These are phyloP conservation scores for Flueggea neowawraea DNA, from an alignment of 441 rosid genomes.

Conservation along the genomic window DNA sequence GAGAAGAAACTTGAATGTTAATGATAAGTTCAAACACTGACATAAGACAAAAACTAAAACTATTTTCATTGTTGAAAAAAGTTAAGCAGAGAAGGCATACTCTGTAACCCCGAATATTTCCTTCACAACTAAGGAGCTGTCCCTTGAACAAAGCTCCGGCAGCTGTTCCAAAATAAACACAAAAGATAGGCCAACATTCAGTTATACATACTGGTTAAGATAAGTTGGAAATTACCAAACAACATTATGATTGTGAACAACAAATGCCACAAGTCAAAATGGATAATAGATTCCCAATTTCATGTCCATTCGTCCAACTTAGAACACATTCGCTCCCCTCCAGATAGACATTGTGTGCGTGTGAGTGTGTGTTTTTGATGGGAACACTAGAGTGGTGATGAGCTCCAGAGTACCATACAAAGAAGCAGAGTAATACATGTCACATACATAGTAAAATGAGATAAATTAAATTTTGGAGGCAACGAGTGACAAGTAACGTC, in stretches of 20 bases:
- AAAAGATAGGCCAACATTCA: conserved; percentile 11
- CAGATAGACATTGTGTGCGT: too few species aligned
- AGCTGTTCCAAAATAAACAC: conserved; percentile 47
- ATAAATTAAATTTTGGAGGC: too few species aligned
- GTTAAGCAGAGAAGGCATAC: conserved; percentile 35
- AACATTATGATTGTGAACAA: background rate
- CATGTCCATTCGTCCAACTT: too few species aligned
- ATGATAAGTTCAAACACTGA: background rate
- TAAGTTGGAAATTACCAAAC: background rate
- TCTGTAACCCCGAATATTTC: conserved; percentile 96
- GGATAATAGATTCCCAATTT: too few species aligned
- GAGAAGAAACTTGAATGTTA: background rate
- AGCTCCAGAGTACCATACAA: too few species aligned
- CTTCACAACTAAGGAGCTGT: conserved; percentile 76
- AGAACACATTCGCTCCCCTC: too few species aligned
- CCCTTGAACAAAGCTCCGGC: conserved; percentile 82
- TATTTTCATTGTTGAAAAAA: background rate
- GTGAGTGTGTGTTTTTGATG: too few species aligned
- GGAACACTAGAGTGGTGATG: too few species aligned
- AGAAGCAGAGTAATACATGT: too few species aligned
- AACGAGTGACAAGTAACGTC: too few species aligned
- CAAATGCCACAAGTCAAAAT: background rate
- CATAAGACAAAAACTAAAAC: background rate
- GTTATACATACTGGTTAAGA: background rate
- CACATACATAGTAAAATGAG: too few species aligned